Base-by-base conservation (phyloP, 345 rosid species). In the Conringia planisiliqua region DNA sequence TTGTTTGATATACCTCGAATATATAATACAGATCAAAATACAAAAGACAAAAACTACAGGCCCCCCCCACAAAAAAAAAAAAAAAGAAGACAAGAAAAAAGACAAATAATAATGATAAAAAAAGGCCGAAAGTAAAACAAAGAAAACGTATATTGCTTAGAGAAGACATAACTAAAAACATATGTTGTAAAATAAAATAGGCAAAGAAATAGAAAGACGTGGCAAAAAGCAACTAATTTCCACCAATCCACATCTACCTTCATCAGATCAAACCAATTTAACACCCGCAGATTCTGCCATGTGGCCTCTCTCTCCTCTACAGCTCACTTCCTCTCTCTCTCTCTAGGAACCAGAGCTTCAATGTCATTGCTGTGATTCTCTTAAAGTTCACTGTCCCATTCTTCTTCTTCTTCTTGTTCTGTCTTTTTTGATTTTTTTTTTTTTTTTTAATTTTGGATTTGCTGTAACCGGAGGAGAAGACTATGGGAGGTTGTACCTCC, bases 401-500 rank as follows among this genome's bases (percentile, higher is more conserved):
- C 60, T 55, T 26, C 66, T 42, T 32, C 59, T 57, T 58, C 51
- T 61, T 47, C 69, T 67, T 42, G 18, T 39, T 70, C 67, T 60
- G 29, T 47, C 67, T 72, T 54, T 62, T 62, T 32, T n/a, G 60
- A 16, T 44, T 33, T 35, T 57, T n/a, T 10, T 7, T 52, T 26
- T 52, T 52, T 48, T 51, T 9, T 48, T 10, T 2, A 8, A 4
- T 4, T 54, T 20, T 0, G 3, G 3, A 14, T 29, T 14, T 3
- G 7, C 29, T 48, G 18, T 47, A n/a, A 64, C 38, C 79, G 20
- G 51, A 62, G 57, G 42, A 62, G 57, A 20, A 40, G 36, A 42
- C 2, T 42, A 92, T 92, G 97, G 97, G 97, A 60, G 68, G 74
- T 16, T 90, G 97, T 85, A 83, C 86, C 13, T 92, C 97, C 6